Base-by-base conservation (phyloP, 768 basidiomycete species). In the Dendrothele bispora region DNA sequence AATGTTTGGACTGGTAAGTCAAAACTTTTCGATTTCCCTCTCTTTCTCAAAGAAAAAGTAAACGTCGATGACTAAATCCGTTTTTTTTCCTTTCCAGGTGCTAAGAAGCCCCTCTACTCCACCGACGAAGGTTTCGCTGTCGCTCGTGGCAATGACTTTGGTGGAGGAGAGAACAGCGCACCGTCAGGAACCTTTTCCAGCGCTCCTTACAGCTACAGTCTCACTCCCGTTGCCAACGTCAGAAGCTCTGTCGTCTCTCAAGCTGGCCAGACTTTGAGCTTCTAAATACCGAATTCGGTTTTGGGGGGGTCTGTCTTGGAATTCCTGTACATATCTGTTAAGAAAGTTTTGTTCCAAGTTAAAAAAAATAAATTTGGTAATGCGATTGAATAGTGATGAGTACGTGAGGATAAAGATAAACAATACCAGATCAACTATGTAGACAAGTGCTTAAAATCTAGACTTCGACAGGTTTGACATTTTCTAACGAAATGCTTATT, bases 51-150 rank as follows among this genome's bases (percentile, higher is more conserved):
- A n/a, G 5, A 42, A 21, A 17, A 32, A 17, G 6, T 5, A 2
- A 15, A 11, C 17, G 21, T 28, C 4, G 22, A 15, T 7, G 18
- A 27, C 21, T 6, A 36, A 14, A 5, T 10, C n/a, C 21, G 43
- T 10, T 41, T 30, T 17, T 11, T 24, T 25, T 27, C 8, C 21
- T 29, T 17, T n/a, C 28, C 35, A 61, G 56, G 65, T 38, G 64
- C 65, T 30, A 55, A 61, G 50, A 65, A 73, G 59, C 66, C 72
- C 15, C 46, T 73, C 38, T 74, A 71, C 55, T 52, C 64, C 14
- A 73, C 71, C 39, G 67, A 72, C 41, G 65, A 46, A 5, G 73
- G 73, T 6, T 74, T 61, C 41, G 72, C 69, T 40, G 69, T 70
- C 27, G 68, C 68, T 24, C 55, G 44, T 21, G 71, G 69, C 12